Evolutionary conservation across 1,284 basidiomycete species (phyloP), one percentile per base, ranked within the genome.

Genomic region (Gymnopus androsaceus): DNA sequence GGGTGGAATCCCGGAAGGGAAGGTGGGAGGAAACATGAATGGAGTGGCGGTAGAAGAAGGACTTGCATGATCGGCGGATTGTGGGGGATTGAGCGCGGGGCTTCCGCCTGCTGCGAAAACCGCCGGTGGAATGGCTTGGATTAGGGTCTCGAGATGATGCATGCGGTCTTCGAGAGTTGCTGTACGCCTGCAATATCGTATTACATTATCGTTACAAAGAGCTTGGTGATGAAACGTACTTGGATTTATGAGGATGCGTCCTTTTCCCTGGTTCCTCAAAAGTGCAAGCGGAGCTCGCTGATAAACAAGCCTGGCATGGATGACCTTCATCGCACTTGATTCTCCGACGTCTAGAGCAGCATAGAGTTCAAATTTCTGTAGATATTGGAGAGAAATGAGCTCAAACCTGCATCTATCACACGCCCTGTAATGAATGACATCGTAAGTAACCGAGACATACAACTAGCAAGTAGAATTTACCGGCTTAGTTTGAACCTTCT

Each of bases 321-420:
- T 90, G 88, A 0, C 89, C 90, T 67, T 92, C 90, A 64, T 92
- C 90, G 67, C 89, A 92, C 64, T 90, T 89, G 68, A 91, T 92
- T 64, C 89, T 75, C 64, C 88, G 76, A 56, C 88, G 85, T 31
- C 89, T 90, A 63, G 19, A 53, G 42, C 7, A 41, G 23, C 48
- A 28, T 33, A 51, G 56, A 28, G 25, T 33, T 27, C n/a, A 45
- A 21, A 17, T 27, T 27, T 33, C 17, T 21, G 21, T 30, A 31
- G 25, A 27, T 4, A 19, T 15, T 25, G 3, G 12, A 3, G n/a
- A 31, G 23, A 9, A 7, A 41, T 42, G 30, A 30, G 67, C 87
- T 80, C 73, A n/a, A n/a, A 91, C 88, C 89, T 83, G 77, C 89
- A 92, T 58, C 90, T 86, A 79, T 92, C 89, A 76, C 89, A 92